Percentiles rank a stretch among this genome's conserved stretches.
These are phyloP conservation scores for Trypanosomatidae sp. DNA, from an alignment of 208 protist genomes.

Conservation along the genomic window DNA sequence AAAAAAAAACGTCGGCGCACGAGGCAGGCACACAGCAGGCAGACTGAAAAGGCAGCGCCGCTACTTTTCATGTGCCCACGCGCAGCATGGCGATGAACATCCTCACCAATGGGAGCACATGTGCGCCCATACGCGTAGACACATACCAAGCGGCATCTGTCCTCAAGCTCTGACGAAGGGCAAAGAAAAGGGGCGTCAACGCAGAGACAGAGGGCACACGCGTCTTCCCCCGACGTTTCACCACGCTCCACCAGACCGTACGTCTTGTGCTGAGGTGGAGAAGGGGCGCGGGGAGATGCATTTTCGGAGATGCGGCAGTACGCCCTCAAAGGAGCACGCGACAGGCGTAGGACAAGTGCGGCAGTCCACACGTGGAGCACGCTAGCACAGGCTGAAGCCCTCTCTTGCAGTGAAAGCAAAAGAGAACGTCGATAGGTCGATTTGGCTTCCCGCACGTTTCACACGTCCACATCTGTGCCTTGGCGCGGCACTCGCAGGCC, in stretches of 20 bases:
- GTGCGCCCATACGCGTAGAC: neutral
- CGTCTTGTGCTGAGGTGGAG: neutral
- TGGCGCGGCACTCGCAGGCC: constrained; percentile 53
- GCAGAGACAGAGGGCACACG: neutral
- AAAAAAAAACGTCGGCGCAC: neutral
- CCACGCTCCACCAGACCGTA: neutral
- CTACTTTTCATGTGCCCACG: neutral
- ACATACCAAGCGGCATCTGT: neutral
- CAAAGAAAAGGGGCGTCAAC: neutral
- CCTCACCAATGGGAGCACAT: neutral
- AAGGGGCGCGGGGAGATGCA: neutral
- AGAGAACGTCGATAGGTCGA: constrained; percentile 63
- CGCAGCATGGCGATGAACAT: neutral
- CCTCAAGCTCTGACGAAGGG: neutral
- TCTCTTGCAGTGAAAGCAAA: constrained; percentile 48
- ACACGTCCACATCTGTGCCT: constrained; percentile 56
- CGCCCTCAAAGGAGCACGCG: constrained; percentile 13
- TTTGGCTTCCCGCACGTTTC: constrained; percentile 45
- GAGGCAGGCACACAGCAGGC: neutral
- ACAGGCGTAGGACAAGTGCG: constrained; percentile 47
- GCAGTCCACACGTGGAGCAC: constrained; percentile 47
- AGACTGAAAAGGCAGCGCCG: neutral
- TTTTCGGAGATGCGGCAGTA: neutral
- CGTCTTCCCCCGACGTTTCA: neutral
- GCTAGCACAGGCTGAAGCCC: constrained; percentile 39